Percentiles rank a stretch among this genome's conserved stretches.
Conservation (phyloP, 139 green algal species). For the Auxenochlorella pyrenoidosa region DNA sequence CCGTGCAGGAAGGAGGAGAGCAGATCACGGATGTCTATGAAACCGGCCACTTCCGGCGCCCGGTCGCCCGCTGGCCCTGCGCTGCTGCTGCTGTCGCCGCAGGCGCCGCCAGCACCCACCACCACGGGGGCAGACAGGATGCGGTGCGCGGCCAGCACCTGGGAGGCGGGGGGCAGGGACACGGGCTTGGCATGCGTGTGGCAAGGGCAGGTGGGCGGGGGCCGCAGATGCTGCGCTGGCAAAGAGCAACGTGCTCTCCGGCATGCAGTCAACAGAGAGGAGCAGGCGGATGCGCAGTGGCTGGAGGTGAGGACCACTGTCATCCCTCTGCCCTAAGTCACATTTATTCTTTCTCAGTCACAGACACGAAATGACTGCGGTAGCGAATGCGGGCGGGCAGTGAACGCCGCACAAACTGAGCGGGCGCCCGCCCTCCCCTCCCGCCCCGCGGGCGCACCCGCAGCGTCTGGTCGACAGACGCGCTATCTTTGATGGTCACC, state of each 20-base stretch:
- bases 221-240: not conserved
- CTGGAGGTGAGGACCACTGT: no score
- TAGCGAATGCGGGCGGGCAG: no score
- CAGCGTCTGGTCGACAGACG: conserved; percentile 46
- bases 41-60: conserved; percentile 46
- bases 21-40: conserved; percentile 77
- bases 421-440: no score
- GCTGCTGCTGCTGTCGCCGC: not conserved
- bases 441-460: not conserved
- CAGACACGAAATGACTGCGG: no score
- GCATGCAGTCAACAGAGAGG: no score
- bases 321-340: no score
- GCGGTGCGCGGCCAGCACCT: conserved; percentile 67
- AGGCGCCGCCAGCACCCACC: not conserved
- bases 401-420: no score
- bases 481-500: conserved; percentile 36
- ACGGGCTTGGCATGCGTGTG: not conserved
- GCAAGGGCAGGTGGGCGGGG: not conserved
- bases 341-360: no score
- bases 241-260: not conserved
- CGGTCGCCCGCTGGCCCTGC: not conserved
- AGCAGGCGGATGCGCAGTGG: no score
- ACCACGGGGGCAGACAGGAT: conserved; percentile 79
- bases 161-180: not conserved
- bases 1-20: conserved; percentile 66